Base-by-base conservation (phyloP, 1,139 yeast species). In the Yamadazyma friedrichii region DNA sequence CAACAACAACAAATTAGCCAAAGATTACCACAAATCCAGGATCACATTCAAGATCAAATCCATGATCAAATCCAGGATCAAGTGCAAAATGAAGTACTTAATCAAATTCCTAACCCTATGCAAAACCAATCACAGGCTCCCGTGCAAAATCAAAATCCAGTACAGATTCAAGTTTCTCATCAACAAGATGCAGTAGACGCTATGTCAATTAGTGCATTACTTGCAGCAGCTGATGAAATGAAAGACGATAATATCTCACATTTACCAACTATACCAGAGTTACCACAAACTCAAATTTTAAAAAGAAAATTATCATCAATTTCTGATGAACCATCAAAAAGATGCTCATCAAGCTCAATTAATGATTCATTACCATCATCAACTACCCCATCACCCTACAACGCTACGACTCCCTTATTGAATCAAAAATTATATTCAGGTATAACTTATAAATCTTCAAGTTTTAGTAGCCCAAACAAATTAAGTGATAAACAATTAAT, bases 401-500 rank as follows among this genome's bases (percentile, higher is more conserved):
- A 34, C 30, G 46, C 34, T 3, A 31, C 33, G 2, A 30, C 36
- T 2, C 39, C 36, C 2, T 27, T 36, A 17, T 40, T 43, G 15
- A 24, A 42, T 4, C 42, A 43, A 26, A 40, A 43, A 17, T 33
- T 50, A 1, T 46, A 45, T 33, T 40, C 48, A 20, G 54, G 54
- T 4, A 38, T 50, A 1, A 44, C 51, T 9, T 50, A 44, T 28
- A 52, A 46, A 32, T 49, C 54, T 1, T 40, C 50, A 16, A 43
- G 52, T 6, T 39, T 33, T 12, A 35, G 50, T 8, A 48, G 43
- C 25, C 30, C 44, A 11, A 42, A 38, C 2, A 42, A 32, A 15
- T 40, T 33, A 24, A 40, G 46, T n/a, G 60, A 58, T 33, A 43
- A 41, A 31, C 66, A 62, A 24, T 39, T 63, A 31, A 47, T 50